Evolutionary conservation across 192 early-diverging fungal genomes (phyloP).

Genomic region (Diversispora epigaea): DNA sequence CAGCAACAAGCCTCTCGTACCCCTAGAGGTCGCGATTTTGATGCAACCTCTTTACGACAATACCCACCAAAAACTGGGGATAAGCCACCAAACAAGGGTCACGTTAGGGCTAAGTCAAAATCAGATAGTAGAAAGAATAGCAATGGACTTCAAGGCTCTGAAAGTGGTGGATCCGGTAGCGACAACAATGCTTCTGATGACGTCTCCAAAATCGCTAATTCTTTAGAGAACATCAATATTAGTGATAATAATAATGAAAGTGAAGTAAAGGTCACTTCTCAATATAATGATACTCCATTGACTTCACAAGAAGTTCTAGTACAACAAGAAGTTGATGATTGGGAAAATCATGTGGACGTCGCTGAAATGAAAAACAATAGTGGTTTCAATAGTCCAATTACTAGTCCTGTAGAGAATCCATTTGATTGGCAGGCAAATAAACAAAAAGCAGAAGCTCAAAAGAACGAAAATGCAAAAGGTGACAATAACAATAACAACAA

Average conservation of each 20-base stretch:
- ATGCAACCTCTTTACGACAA: constrained; percentile 41
- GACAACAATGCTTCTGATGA: constrained; percentile 23
- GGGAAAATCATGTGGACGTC: constrained; percentile 15
- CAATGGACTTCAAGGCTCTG: constrained; percentile 19
- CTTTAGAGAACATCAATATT: constrained; percentile 18
- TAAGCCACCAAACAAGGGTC: constrained; percentile 14
- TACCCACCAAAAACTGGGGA: constrained; percentile 32
- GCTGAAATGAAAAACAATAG: constrained; percentile 2
- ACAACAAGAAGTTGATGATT: constrained; percentile 24
- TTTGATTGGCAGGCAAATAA: constrained; percentile 3
- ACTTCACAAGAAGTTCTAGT: background rate
- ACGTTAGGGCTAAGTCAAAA: constrained; percentile 19
- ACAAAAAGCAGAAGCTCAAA: constrained; percentile 8
- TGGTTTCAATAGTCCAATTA: background rate
- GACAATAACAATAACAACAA: background rate
- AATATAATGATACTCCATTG: background rate
- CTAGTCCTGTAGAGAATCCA: background rate
- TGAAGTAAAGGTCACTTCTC: background rate
- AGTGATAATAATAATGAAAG: constrained; percentile 13
- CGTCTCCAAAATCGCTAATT: background rate
- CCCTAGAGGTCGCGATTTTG: constrained; percentile 43
- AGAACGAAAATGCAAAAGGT: constrained; percentile 3
- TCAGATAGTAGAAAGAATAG: constrained; percentile 19
- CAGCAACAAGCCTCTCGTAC: constrained; percentile 27
- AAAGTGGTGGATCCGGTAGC: constrained; percentile 27